These are phyloP conservation scores for Boechera retrofracta DNA, from an alignment of 345 rosid genomes.

Conservation along the genomic window DNA sequence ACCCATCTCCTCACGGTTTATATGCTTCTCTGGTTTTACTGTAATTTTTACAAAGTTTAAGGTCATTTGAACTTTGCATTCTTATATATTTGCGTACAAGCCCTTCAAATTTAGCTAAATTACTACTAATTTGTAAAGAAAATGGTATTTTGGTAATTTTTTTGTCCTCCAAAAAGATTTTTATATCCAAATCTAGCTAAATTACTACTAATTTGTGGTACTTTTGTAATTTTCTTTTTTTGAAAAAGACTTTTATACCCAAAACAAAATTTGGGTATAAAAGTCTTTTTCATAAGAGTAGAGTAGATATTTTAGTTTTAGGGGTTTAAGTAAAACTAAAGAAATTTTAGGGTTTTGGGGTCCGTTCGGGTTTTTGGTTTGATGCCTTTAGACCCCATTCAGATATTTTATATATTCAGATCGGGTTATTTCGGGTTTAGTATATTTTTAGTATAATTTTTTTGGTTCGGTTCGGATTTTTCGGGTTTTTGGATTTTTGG, in stretches of 20 bases:
- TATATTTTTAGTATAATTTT: too few species aligned
- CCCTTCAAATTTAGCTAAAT: not conserved
- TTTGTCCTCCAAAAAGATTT: not conserved
- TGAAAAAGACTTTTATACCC: not conserved
- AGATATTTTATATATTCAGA: too few species aligned
- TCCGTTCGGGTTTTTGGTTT: too few species aligned
- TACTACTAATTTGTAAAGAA: slow-evolving; percentile 11
- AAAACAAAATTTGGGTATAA: not conserved
- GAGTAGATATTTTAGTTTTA: not conserved
- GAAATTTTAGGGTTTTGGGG: too few species aligned
- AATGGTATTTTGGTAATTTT: not conserved
- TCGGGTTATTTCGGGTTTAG: too few species aligned
- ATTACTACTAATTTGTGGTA: slow-evolving; percentile 15
- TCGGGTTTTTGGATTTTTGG: too few species aligned
- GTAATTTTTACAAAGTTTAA: slow-evolving; percentile 30
- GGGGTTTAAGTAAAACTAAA: not conserved
- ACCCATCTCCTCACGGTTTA: slow-evolving; percentile 8
- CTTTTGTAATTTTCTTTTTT: not conserved
- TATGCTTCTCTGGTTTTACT: slow-evolving; percentile 31
- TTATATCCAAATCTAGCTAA: not conserved
- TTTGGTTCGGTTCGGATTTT: too few species aligned
- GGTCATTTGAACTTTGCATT: slow-evolving; percentile 5
- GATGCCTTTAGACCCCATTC: too few species aligned
- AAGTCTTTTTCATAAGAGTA: not conserved
- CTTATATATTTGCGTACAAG: not conserved